phyloP scores from a whole-genome alignment of 2,329 filamentous ascomycete genomes.

The Penicillium freii region DNA sequence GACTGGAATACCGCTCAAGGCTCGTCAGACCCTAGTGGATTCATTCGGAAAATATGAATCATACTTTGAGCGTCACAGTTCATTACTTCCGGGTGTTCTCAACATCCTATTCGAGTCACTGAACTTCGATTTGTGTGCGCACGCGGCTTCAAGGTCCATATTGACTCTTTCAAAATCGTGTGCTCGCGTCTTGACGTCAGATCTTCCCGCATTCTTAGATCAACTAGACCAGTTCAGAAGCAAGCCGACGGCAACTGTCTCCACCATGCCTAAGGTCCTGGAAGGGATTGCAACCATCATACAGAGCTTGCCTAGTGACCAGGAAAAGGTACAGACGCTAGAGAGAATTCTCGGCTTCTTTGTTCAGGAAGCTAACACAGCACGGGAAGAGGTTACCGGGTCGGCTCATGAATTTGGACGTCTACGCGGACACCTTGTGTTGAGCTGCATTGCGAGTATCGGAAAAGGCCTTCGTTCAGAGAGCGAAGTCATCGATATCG shows the following conservation, averaged over 20 bases:
- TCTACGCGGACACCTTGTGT: conserved; percentile 34
- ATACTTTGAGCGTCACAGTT: conserved; percentile 45
- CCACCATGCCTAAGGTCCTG: conserved; percentile 43
- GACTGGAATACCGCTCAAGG: conserved; percentile 35
- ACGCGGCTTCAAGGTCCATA: conserved; percentile 45
- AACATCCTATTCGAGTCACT: conserved; percentile 48
- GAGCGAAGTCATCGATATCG: conserved; percentile 36
- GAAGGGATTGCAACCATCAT: conserved; percentile 48
- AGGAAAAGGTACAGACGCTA: conserved; percentile 41
- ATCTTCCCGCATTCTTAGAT: conserved; percentile 44
- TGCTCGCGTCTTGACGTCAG: conserved; percentile 39
- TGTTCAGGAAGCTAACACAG: conserved; percentile 34
- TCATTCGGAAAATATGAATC: conserved; percentile 45
- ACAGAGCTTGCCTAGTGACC: conserved; percentile 40
- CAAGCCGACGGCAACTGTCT: conserved; percentile 36
- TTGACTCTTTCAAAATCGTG: conserved; percentile 46
- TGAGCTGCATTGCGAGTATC: conserved; percentile 44
- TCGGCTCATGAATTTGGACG: conserved; percentile 37
- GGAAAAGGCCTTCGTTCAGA: conserved; percentile 42
- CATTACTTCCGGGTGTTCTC: conserved; percentile 41
- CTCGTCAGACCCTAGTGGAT: conserved; percentile 44
- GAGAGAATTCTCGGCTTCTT: conserved; percentile 41
- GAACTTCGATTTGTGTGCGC: conserved; percentile 41
- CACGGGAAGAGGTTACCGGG: conserved; percentile 31
- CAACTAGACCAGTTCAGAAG: conserved; percentile 42